Conservation (phyloP, 257 asterid genomes). For the Solanum sejunctum region DNA sequence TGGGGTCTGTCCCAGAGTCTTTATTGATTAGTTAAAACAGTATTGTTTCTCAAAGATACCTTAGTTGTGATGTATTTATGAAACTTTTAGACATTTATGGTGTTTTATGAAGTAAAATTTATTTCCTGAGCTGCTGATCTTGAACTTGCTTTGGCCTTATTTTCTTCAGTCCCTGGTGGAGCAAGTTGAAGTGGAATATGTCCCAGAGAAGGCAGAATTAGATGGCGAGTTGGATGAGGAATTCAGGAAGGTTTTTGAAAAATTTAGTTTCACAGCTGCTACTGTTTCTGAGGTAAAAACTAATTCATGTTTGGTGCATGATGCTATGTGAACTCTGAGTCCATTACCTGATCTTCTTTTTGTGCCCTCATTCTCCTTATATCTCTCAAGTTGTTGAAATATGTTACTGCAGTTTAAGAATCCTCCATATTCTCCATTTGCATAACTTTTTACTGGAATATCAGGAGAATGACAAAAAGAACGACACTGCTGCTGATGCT, state of each 20-base stretch:
- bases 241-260: constrained; percentile 79
- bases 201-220: constrained; percentile 74
- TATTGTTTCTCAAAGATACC: not conserved
- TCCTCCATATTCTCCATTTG: not conserved
- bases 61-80: not conserved
- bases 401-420: not conserved
- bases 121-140: not conserved
- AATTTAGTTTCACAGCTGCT: constrained; percentile 48
- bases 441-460: not conserved
- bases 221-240: constrained; percentile 63
- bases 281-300: constrained; percentile 53
- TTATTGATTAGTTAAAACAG: not conserved
- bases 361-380: not conserved
- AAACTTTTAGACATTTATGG: not conserved
- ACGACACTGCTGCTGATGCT: constrained; percentile 43
- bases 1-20: not conserved
- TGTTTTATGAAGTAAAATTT: not conserved
- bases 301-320: not conserved
- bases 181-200: constrained; percentile 83
- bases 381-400: not conserved
- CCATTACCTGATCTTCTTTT: not conserved
- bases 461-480: constrained; percentile 65
- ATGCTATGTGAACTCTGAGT: not conserved
- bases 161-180: constrained; percentile 36
- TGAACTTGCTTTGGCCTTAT: not conserved